Evolutionary conservation across 495 filamentous ascomycete species (phyloP), one percentile per base, ranked within the genome.

Genomic region (Penicillium steckii): DNA sequence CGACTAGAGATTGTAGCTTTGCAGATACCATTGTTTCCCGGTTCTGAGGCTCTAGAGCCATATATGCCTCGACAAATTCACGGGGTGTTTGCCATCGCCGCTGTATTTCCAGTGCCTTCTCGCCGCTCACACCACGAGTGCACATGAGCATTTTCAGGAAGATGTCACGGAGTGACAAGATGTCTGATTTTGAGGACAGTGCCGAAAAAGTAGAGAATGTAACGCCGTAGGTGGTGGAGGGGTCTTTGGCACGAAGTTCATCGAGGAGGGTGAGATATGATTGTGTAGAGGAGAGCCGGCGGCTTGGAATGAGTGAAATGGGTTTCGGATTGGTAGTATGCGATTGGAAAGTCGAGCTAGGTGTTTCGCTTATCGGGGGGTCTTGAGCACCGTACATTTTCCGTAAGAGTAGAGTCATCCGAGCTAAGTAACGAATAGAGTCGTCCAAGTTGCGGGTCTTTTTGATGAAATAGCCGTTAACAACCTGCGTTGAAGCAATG

Each of bases 61-160:
- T 81, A 64, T 81, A 91, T 0, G 87, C 90, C 48, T 81, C 80
- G 8, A 91, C 59, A 27, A 95, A 80, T 4, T 80, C 80, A 42
- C 77, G 75, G 2, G 90, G 90, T 10, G 89, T 94, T 50, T 74
- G 79, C 85, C 88, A 95, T 9, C 72, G 62, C 54, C 79, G 82
- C 55, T 92, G 89, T 9, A 95, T 90, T 67, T 90, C 89, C 2
- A 91, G 64, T 0, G 90, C 89, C 63, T 90, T 92, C 55, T 94
- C 89, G 0, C 88, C 86, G 4, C 83, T 85, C n/a, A 95, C 72
- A 2, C 88, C 86, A 21, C 79, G 78, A 8, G 83, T 88, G 57
- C 87, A 90, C 89, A 95, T 93, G 44, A 95, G 72, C 88, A 95
- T 93, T 66, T 93, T 93, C 19, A 94, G 63, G 59, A 80, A 93